phyloP scores from a whole-genome alignment of 768 basidiomycete species.

The Podaxis rugospora region DNA sequence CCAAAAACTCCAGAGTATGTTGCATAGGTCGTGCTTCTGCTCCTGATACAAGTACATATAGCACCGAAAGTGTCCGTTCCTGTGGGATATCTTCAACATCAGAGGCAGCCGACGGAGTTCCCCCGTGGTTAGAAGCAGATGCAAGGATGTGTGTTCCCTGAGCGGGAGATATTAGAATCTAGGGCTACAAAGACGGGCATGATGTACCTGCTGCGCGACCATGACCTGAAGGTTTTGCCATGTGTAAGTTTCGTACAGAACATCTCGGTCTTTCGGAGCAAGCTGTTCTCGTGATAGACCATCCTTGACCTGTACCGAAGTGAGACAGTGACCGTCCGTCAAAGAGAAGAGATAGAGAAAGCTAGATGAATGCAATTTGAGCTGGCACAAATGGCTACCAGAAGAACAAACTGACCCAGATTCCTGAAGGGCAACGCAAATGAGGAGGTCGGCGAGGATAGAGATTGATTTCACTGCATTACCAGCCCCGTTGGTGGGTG shows the following conservation, averaged over 20 bases:
- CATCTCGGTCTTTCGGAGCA: constrained; percentile 28
- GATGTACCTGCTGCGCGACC: constrained; percentile 32
- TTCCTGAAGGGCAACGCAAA: constrained; percentile 54
- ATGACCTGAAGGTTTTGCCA: constrained; percentile 39
- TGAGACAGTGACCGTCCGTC: constrained; percentile 40
- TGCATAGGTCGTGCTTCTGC: constrained; percentile 5
- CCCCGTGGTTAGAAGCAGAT: constrained; percentile 5
- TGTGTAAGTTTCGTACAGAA: constrained; percentile 32
- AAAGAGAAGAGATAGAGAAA: constrained; percentile 49
- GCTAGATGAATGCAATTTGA: constrained; percentile 28
- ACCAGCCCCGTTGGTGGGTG: constrained; percentile 34
- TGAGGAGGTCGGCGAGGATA: constrained; percentile 34
- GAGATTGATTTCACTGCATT: constrained; percentile 43
- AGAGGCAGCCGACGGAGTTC: background rate
- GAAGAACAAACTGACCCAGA: constrained; percentile 49
- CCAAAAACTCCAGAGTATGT: constrained; percentile 24
- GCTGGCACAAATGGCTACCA: constrained; percentile 8
- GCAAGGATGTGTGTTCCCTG: constrained; percentile 6
- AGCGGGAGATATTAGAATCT: background rate
- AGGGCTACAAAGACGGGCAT: background rate
- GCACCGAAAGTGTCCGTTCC: constrained; percentile 7
- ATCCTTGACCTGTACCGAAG: constrained; percentile 25
- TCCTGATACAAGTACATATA: constrained; percentile 4
- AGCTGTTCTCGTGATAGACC: constrained; percentile 17
- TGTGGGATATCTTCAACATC: constrained; percentile 9